A percentile compares a stretch with the other conserved stretches of the same genome.
Conservation (phyloP, 495 filamentous ascomycete genomes). For the Podospora fimiseda region DNA sequence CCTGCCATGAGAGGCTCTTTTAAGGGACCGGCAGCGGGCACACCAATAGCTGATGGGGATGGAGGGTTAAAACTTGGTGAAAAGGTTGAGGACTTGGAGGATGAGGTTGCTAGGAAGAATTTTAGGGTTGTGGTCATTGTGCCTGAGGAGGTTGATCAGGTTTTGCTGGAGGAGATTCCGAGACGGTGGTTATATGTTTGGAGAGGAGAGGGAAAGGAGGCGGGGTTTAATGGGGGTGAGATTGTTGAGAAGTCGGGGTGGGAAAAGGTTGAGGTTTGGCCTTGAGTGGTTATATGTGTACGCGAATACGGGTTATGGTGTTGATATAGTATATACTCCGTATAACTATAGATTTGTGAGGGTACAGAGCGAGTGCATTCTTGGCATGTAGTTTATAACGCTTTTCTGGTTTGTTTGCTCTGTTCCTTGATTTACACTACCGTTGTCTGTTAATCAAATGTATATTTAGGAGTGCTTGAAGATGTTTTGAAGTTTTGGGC, state of each 20-base stretch:
- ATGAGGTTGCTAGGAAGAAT: constrained; percentile 63
- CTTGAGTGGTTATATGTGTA: constrained; percentile 36
- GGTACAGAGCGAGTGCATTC: too few relatives aligned
- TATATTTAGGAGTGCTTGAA: too few relatives aligned
- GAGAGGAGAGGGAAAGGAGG: constrained; percentile 29
- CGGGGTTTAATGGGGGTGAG: constrained; percentile 30
- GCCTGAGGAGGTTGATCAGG: constrained; percentile 71
- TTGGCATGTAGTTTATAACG: too few relatives aligned
- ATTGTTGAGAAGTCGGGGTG: constrained; percentile 65
- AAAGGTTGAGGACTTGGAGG: constrained; percentile 61
- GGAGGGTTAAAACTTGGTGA: constrained; percentile 53
- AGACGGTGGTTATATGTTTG: constrained; percentile 63
- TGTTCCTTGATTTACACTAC: too few relatives aligned
- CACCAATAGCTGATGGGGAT: constrained; percentile 39
- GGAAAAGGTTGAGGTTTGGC: constrained; percentile 79
- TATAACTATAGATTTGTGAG: too few relatives aligned
- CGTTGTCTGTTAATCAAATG: too few relatives aligned
- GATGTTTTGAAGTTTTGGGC: too few relatives aligned
- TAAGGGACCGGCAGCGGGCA: constrained; percentile 68
- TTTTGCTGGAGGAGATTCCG: constrained; percentile 61
- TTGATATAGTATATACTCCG: too few relatives aligned
- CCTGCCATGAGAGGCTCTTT: constrained; percentile 77
- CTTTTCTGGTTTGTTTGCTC: too few relatives aligned
- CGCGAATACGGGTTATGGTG: background rate
- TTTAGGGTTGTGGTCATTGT: constrained; percentile 81